Evolutionary conservation across 208 protist genomes (phyloP), one percentile per base, ranked within the genome.

Genomic region (Leishmania turanica): DNA sequence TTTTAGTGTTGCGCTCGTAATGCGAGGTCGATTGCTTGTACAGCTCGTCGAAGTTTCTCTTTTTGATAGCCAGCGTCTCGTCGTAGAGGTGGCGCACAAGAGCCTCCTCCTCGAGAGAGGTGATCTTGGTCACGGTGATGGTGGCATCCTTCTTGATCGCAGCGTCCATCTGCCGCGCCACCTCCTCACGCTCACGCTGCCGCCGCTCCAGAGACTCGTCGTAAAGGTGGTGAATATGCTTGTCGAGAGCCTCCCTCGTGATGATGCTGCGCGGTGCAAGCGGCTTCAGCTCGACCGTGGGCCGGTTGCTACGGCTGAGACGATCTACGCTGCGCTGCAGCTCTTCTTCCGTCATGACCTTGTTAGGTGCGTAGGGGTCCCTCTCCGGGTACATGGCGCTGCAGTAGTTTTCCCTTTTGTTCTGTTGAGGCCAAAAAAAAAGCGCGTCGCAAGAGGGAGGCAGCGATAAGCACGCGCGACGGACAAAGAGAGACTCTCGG

Each of bases 201-300:
- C 86, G 86, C 31, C 89, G 88, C 9, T 84, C 92, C 2, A 97
- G 79, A 1, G 94, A 96, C 49, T 95, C 94, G 62, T 96, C 90
- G 87, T 96, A 97, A 56, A 97, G 86, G 84, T 92, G 92, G 71
- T 93, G 89, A 51, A 96, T 91, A 69, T 89, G 91, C 34, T 83
- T 85, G 45, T 95, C 84, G 19, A 90, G 74, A 17, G 87, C 82
- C 85, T 91, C 91, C 60, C 89, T 65, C 0, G 90, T 85, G 17
- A 96, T 88, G n/a, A 60, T 87, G 27, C 83, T 78, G 11, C 68
- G 79, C 54, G 90, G 78, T 8, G 80, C 77, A 4, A 93, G 69
- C 17, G 92, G 92, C 72, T 86, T 88, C n/a, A 96, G 80, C 49
- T 86, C 51, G 21, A 86, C 84, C 73, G 84, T 80, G 3, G 68